Evolutionary conservation across 2,329 filamentous ascomycete species (phyloP).

Genomic region (Emmonsia crescens): DNA sequence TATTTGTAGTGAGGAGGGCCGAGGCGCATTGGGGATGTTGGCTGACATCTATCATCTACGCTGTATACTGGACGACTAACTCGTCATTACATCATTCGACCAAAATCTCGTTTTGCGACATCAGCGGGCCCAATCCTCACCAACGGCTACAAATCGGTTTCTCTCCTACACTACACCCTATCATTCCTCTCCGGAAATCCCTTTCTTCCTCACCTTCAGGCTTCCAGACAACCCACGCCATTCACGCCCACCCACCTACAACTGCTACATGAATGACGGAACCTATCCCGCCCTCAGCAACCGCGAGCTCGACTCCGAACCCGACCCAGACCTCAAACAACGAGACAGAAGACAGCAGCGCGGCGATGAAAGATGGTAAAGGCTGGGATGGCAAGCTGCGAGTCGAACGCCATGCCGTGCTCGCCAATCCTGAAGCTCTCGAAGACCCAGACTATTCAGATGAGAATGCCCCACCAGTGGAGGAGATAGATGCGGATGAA

Average conservation of each 20-base stretch:
- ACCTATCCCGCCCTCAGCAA: constrained; percentile 16
- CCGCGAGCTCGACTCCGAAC: constrained; percentile 2
- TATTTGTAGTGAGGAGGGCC: too few species aligned
- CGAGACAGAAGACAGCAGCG: neutral
- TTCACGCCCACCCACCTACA: neutral
- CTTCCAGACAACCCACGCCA: neutral
- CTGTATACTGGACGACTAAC: too few species aligned
- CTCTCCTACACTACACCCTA: neutral
- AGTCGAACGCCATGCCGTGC: constrained; percentile 55
- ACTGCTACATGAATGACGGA: neutral
- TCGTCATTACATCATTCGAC: neutral
- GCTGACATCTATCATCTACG: neutral
- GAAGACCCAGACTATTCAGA: constrained; percentile 81
- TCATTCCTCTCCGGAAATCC: neutral
- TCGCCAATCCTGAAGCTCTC: constrained; percentile 70
- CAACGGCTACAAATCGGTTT: neutral
- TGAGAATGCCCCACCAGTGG: constrained; percentile 53
- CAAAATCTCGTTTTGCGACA: neutral
- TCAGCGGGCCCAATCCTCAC: neutral
- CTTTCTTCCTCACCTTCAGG: neutral
- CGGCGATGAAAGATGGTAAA: constrained; percentile 32
- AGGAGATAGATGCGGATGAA: constrained; percentile 72
- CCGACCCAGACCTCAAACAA: neutral
- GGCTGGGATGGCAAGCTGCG: constrained; percentile 39
- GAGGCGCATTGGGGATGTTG: too few species aligned